phyloP scores from a whole-genome alignment of 192 early-diverging fungal species.

The Dispira parvispora region DNA sequence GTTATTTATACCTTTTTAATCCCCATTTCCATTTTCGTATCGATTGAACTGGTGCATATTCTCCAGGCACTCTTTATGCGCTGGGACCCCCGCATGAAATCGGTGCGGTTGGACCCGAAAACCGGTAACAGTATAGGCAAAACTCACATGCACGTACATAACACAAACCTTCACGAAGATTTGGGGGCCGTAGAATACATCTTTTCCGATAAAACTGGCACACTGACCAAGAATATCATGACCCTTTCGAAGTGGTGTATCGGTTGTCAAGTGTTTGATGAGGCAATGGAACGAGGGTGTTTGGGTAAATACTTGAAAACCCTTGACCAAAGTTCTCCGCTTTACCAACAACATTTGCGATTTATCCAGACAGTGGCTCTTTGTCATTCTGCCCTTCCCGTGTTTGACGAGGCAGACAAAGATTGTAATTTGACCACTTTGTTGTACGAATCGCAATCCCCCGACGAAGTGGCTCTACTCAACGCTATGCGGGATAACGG shows the following conservation, averaged over 20 bases:
- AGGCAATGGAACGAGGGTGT: conserved; percentile 2
- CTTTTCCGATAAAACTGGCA: conserved; percentile 73
- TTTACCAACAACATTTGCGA: not conserved
- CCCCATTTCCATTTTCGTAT: conserved; percentile 58
- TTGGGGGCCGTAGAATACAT: conserved; percentile 42
- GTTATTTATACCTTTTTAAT: conserved; percentile 52
- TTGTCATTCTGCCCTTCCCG: conserved; percentile 10
- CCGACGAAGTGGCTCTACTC: conserved; percentile 71
- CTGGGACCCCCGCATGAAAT: conserved; percentile 39
- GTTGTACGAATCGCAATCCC: conserved; percentile 36
- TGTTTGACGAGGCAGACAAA: not conserved
- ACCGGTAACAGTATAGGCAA: not conserved
- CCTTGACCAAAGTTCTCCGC: not conserved
- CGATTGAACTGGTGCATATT: conserved; percentile 48
- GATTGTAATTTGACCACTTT: not conserved
- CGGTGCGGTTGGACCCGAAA: not conserved
- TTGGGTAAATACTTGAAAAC: conserved; percentile 3
- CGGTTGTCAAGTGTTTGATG: conserved; percentile 10
- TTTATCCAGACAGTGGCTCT: conserved; percentile 3
- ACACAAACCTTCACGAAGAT: conserved; percentile 10
- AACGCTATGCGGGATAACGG: conserved; percentile 58
- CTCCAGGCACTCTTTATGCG: conserved; percentile 46
- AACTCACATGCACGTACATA: conserved; percentile 24
- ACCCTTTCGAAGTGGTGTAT: conserved; percentile 12
- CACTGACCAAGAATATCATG: conserved; percentile 65